A percentile compares a stretch with the other conserved stretches of the same genome.
Conservation (phyloP, 2,329 filamentous ascomycete genomes). For the Thielaviopsis populi region DNA sequence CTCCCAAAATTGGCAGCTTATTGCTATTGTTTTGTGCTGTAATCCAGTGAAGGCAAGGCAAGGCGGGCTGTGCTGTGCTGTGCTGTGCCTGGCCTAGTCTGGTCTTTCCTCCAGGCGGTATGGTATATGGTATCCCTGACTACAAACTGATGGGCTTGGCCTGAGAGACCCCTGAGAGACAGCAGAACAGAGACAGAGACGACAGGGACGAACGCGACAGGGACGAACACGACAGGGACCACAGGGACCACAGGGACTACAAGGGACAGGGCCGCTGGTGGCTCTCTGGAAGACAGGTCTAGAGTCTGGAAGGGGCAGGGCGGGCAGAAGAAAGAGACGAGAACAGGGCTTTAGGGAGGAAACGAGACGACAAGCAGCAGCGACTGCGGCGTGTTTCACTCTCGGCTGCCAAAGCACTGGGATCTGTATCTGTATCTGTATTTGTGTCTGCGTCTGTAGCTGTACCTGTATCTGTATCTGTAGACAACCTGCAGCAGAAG, state of each 20-base stretch:
- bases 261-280: not conserved
- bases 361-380: not conserved
- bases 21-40: too few species aligned
- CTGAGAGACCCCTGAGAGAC: not conserved
- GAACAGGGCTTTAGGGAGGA: not conserved
- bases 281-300: not conserved
- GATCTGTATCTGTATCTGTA: too few species aligned
- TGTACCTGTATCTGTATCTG: too few species aligned
- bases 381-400: not conserved
- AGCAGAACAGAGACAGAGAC: not conserved
- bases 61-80: constrained; percentile 2
- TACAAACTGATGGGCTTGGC: not conserved
- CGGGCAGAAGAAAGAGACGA: not conserved
- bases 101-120: not conserved
- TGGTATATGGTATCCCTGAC: not conserved
- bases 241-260: not conserved
- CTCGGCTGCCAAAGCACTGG: not conserved
- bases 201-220: too few species aligned
- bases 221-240: too few species aligned
- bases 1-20: too few species aligned
- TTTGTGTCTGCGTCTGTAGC: too few species aligned
- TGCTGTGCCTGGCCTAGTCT: not conserved
- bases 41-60: not conserved
- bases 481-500: not conserved
- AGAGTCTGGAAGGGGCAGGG: not conserved